Evolutionary conservation across 225 moss, liverwort and hornwort species (phyloP), one percentile per base, ranked within the genome.

Genomic region (Anthoceros angustus): DNA sequence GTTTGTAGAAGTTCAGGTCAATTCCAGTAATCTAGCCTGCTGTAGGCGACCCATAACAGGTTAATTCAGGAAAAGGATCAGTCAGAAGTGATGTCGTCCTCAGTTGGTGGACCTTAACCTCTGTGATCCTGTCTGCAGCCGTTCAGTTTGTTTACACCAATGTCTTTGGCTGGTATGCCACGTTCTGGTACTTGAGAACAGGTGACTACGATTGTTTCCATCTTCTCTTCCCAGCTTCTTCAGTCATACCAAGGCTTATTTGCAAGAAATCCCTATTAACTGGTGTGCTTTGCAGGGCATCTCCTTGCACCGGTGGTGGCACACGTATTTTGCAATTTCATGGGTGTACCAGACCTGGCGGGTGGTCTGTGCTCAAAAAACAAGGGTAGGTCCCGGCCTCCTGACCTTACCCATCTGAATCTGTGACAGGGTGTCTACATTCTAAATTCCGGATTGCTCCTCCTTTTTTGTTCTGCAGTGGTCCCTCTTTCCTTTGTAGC

Each of bases 161-260:
- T 42, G 65, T 98, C 46, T 98, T 98, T 49, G 98, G 98, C 43
- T 98, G 98, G 92, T 98, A 98, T 61, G 98, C 98, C 39, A 87
- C 98, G 15, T 98, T 87, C 74, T 81, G 92, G 40, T 98, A 87
- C 64, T 85, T 92, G 43, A 84, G 98, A 64, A 98, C 92, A 84
- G 98, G 98, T 98, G 9, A 71, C 38, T 62, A 61, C 12, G 38
- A 12, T 26, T 40, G 24, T 43, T 61, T 62, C 15, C 10, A 0
- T 48, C 39, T 32, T 32, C 14, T 8, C 64, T 15, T 5, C 15
- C 38, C 9, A 42, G 8, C 7, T 45, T 42, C 26, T 18, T 26
- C 40, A 15, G 9, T 2, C 43, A 12, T 42, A n/a, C 39, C 20
- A 23, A 2, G 0, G 25, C 1, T 3, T 9, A 14, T 42, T 18